Base-by-base conservation (phyloP, 805 yeast genomes). In the Candida khao-thaluensis region DNA sequence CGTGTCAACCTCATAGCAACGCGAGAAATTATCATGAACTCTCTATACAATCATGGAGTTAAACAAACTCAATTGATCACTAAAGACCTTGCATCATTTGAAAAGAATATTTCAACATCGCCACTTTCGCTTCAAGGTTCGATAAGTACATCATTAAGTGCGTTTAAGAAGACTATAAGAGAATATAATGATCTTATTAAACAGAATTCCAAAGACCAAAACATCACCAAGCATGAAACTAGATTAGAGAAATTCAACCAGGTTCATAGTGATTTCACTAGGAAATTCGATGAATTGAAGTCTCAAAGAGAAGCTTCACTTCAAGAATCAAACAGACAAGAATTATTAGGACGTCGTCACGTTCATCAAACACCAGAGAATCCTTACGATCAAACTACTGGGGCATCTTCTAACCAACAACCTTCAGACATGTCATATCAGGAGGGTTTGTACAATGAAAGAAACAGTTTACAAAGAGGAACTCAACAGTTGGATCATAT, bases 401-500 rank as follows among this genome's bases (percentile, higher is more conserved):
- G 28, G 9, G n/a, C 14, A 3, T 23, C 40, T 12, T 14, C 50
- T 57, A 12, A 37, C 10, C 59, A 53, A 35, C 49, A 50, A 20
- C 60, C 52, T 35, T 56, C 54, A 21, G 51, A 51, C 16, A 38
- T 68, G 51, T 50, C 64, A 9, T 68, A 78, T 53, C 74, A 70
- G 44, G 81, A 82, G 36, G 95, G 95, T 0, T 62, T 86, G 41
- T 68, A 74, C 45, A 77, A 82, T 46, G 98, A 93, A 53, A 74
- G 72, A 31, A 74, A 76, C 31, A 74, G 77, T 6, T 64, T 85
- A 25, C 72, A 74, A 22, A 69, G 85, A 41, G 89, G 95, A 0
- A 80, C 85, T 29, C 80, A 80, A 39, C 95, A 87, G 56, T 66
- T 93, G 44, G 99, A 93, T 57, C 88, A 86, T 48, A 87, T 93